Percentiles rank a stretch among this genome's conserved stretches.
These are phyloP conservation scores for Cadophora luteo-olivacea DNA, from an alignment of 2,329 filamentous ascomycete species.

Conservation along the genomic window DNA sequence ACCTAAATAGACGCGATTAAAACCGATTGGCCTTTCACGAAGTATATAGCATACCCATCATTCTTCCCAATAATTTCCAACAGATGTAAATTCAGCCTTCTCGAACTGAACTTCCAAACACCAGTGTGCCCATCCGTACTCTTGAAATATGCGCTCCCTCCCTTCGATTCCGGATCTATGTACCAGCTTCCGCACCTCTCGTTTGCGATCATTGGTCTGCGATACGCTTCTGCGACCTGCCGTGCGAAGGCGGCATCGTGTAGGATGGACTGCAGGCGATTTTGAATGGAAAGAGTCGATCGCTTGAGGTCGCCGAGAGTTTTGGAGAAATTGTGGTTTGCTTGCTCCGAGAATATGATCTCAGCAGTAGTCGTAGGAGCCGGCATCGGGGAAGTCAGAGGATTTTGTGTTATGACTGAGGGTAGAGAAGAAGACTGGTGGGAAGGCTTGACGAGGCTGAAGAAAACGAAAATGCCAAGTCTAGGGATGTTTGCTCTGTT, in stretches of 20 bases:
- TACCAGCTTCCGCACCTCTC: conserved; percentile 98
- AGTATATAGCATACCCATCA: conserved; percentile 64
- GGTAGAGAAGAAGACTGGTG: neutral
- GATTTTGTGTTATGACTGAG: neutral
- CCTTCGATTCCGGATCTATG: conserved; percentile 69
- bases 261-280: conserved; percentile 81
- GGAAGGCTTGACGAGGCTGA: conserved; percentile 16
- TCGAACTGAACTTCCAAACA: conserved; percentile 87
- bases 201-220: conserved; percentile 83
- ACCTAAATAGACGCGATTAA: conserved; percentile 50
- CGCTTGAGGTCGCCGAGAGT: conserved; percentile 76
- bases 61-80: conserved; percentile 68
- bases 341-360: conserved; percentile 52
- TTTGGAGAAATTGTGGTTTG: conserved; percentile 70
- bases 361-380: conserved; percentile 54
- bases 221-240: conserved; percentile 59
- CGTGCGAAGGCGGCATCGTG: conserved; percentile 78
- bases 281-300: conserved; percentile 77
- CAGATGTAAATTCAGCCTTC: conserved; percentile 85
- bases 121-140: conserved; percentile 94
- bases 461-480: neutral
- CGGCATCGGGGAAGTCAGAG: conserved; percentile 31
- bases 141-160: conserved; percentile 90
- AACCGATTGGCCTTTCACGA: neutral
- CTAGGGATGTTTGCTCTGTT: neutral